Evolutionary conservation across 2,329 filamentous ascomycete genomes (phyloP), one percentile per base, ranked within the genome.

Genomic region (Claviceps capensis): DNA sequence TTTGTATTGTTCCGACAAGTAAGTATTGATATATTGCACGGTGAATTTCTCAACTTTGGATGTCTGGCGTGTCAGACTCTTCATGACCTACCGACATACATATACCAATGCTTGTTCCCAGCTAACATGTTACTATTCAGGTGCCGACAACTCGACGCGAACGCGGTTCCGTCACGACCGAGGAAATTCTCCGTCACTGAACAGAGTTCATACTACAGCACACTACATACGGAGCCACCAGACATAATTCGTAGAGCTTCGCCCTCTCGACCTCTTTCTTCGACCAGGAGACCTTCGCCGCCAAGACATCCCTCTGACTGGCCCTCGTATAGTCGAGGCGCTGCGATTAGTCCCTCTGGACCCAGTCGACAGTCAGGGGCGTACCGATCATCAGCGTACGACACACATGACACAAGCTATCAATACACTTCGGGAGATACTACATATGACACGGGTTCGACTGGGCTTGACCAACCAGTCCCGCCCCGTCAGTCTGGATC

Each of bases 201-300:
- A 52, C 68, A 66, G 57, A 69, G 73, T 54, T 69, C 75, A 26
- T 69, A 69, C 55, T 76, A 74, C 58, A 65, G 71, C 38, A 62
- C 68, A 7, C 70, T 67, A 45, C 66, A 72, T 53, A 67, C 72
- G 49, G 78, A 81, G 60, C 77, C 75, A 49, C 72, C 73, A 59
- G 80, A 83, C 63, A 83, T 83, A 58, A 74, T 83, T 56, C 80
- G 80, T 48, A 77, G 78, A 54, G 79, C 79, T 38, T 81, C 79
- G 11, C 80, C 80, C 13, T 83, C 80, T 16, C 73, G 79, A 54
- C 78, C 78, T 44, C 75, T 68, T 61, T 75, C 78, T 34, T 34
- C 30, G 9, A 34, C 30, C 30, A 34, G 30, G 30, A 34, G 30
- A 34, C 30, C 30, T 34, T 34, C 74, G 37, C 74, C 77, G 5